These are phyloP conservation scores for Mrakia blollopis DNA, from an alignment of 768 basidiomycete species.

Conservation along the genomic window DNA sequence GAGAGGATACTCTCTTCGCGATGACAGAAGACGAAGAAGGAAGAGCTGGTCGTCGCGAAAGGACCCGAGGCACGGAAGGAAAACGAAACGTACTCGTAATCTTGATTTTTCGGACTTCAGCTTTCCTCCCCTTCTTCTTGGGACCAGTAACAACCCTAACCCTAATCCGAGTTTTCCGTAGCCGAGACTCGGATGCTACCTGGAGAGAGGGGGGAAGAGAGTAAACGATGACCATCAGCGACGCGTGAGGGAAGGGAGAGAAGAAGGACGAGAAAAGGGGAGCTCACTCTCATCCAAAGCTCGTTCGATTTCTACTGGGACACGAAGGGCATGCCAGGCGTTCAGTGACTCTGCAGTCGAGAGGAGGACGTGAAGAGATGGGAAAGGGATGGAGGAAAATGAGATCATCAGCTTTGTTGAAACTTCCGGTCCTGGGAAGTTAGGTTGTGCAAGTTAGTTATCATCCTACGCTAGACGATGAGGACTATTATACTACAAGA, in stretches of 20 bases:
- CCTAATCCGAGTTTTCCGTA: constrained; percentile 51
- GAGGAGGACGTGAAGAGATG: background rate
- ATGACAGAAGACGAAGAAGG: background rate
- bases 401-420: background rate
- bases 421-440: no score
- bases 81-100: constrained; percentile 73
- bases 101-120: constrained; percentile 66
- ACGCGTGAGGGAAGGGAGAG: constrained; percentile 1
- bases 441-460: no score
- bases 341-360: constrained; percentile 79
- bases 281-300: constrained; percentile 66
- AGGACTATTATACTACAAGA: no score
- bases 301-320: constrained; percentile 77
- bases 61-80: constrained; percentile 42
- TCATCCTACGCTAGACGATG: no score
- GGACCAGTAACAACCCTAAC: constrained; percentile 46
- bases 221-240: background rate
- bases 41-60: no score
- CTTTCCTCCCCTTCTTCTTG: constrained; percentile 79
- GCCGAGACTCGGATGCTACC: constrained; percentile 66
- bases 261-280: background rate
- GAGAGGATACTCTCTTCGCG: background rate
- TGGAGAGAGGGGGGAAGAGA: constrained; percentile 37
- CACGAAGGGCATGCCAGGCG: constrained; percentile 76
- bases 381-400: background rate